Conservation (phyloP, 2,329 filamentous ascomycete species). For the Pseudocercospora vitis region DNA sequence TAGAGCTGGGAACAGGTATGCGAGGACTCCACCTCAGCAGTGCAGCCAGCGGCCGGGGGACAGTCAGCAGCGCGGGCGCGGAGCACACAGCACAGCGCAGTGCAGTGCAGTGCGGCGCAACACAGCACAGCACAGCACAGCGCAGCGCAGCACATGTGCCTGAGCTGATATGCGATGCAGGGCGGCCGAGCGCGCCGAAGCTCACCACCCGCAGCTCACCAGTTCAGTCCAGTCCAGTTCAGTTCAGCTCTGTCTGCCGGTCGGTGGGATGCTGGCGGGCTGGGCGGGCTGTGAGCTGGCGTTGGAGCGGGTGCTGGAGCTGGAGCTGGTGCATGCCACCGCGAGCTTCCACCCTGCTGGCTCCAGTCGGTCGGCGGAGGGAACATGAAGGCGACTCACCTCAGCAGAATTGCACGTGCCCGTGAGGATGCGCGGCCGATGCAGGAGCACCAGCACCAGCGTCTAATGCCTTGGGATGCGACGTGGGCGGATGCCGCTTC, state of each 20-base stretch:
- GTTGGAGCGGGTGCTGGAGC: too few species aligned
- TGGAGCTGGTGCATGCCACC: too few species aligned
- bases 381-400: not conserved
- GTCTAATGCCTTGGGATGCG: constrained; percentile 6
- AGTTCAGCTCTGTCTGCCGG: too few species aligned
- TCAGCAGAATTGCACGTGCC: not conserved
- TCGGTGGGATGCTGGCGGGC: not conserved
- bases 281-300: not conserved
- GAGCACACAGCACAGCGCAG: not conserved
- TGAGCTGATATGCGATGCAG: not conserved
- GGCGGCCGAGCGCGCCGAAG: too few species aligned
- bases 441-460: constrained; percentile 1
- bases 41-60: too few species aligned
- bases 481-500: not conserved
- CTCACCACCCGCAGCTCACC: not conserved
- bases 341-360: not conserved
- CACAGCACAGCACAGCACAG: not conserved
- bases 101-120: not conserved
- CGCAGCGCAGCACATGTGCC: not conserved
- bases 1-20: constrained; percentile 3
- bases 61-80: not conserved
- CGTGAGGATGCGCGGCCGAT: not conserved
- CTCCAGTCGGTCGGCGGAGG: not conserved
- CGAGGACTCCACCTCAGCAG: constrained; percentile 2
- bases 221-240: not conserved